These are phyloP conservation scores for Alloteropsis angusta DNA, from an alignment of 202 grass and related monocot species.

Conservation along the genomic window DNA sequence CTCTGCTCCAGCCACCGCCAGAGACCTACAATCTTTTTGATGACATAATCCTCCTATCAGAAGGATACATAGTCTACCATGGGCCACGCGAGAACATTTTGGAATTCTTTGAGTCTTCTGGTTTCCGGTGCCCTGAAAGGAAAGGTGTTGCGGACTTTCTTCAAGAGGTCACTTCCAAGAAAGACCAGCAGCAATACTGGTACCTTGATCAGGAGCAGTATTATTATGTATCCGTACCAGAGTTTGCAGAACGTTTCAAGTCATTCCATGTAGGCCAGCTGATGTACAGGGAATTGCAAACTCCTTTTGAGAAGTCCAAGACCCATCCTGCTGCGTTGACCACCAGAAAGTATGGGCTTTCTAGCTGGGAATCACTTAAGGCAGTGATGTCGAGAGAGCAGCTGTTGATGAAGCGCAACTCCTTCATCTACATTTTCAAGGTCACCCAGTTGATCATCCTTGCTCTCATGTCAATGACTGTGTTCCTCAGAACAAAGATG, in stretches of 20 bases:
- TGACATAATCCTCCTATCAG: slow-evolving; percentile 72
- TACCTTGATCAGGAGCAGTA: slow-evolving; percentile 34
- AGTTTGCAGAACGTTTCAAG: slow-evolving; percentile 60
- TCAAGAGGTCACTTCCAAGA: slow-evolving; percentile 86
- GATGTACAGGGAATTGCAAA: slow-evolving; percentile 37
- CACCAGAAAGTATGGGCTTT: slow-evolving; percentile 54
- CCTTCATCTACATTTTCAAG: slow-evolving; percentile 78
- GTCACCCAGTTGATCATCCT: slow-evolving; percentile 53
- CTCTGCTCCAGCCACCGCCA: slow-evolving; percentile 84
- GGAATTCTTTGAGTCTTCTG: slow-evolving; percentile 59
- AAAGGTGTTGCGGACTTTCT: slow-evolving; percentile 84
- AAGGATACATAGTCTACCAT: slow-evolving; percentile 77
- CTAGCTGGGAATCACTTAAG: slow-evolving; percentile 64
- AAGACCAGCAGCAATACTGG: slow-evolving; percentile 90
- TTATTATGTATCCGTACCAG: slow-evolving; percentile 43
- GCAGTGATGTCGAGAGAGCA: slow-evolving; percentile 53
- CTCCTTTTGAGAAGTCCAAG: slow-evolving; percentile 56
- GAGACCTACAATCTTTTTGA: slow-evolving; percentile 95
- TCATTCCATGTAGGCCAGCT: slow-evolving; percentile 43
- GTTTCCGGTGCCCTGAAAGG: slow-evolving; percentile 65
- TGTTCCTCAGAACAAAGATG: slow-evolving; percentile 80
- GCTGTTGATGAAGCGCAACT: slow-evolving; percentile 73
- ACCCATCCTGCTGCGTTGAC: slow-evolving; percentile 58
- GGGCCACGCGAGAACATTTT: slow-evolving; percentile 63
- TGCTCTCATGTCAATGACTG: slow-evolving; percentile 61